Base-by-base conservation (phyloP, 805 yeast species). In the Ogataea paradorogensis region DNA sequence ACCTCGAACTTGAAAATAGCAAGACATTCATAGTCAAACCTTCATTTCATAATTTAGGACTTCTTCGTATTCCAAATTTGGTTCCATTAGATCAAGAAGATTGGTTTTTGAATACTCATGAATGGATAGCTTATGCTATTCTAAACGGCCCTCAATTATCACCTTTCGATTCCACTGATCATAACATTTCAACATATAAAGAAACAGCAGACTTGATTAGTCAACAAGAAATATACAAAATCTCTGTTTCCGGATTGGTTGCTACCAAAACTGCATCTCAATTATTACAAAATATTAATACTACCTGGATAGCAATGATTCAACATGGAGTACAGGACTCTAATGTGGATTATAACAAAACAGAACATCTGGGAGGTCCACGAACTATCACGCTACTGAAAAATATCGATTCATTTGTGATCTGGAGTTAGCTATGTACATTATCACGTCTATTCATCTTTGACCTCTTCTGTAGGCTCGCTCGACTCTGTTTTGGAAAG, bases 291-390 rank as follows among this genome's bases (percentile, higher is more conserved):
- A 14, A 41, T 8, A 22, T 31, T 7, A 24, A 24, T 11, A 33
- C 31, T 10, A n/a, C 29, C 2, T 61, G 66, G 65, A 45, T 56
- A 35, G 51, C 51, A 1, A 14, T 63, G 5, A 13, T 54, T 2
- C 38, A 38, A n/a, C 43, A 52, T 32, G 69, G 68, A 2, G 56
- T 58, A 1, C 49, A 40, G 24, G 62, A 63, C 38, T 30, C 51
- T 1, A 56, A 59, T 26, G 50, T 49, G 15, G 47, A 61, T 26
- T 63, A 51, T 33, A 57, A 53, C 7, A 37, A 42, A 5, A 47
- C 49, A 7, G 65, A 60, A 29, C 69, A 64, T 10, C 55, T 51
- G 22, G 54, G 54, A 25, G 68, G 68, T 1, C 58, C 56, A 7
- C 63, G 62, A 32, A 47, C 53, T 21, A 35, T 49, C 9, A 51